phyloP scores from a whole-genome alignment of 2,329 filamentous ascomycete genomes.

The Fusarium sp. region DNA sequence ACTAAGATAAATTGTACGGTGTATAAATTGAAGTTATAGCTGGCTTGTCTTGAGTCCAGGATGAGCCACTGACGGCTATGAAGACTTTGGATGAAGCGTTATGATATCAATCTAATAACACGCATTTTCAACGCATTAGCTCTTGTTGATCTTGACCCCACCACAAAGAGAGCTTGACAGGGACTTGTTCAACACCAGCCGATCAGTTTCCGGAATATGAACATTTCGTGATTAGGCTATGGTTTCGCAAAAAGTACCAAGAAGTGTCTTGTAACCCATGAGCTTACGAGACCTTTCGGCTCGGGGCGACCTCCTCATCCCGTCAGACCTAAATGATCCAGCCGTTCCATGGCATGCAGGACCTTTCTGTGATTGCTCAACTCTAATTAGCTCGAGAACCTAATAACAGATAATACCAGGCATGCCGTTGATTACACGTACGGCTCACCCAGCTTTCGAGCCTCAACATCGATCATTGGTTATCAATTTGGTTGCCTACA shows the following conservation, averaged over 20 bases:
- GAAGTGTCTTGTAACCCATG: conserved; percentile 8
- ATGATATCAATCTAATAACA: conserved; percentile 1
- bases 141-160: background rate
- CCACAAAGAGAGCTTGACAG: background rate
- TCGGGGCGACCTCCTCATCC: conserved; percentile 25
- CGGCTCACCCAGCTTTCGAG: conserved; percentile 9
- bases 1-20: background rate
- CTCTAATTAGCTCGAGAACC: conserved; percentile 8
- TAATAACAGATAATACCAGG: conserved; percentile 7
- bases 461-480: conserved; percentile 21
- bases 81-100: background rate
- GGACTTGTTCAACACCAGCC: conserved; percentile 3
- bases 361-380: conserved; percentile 2
- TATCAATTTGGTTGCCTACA: background rate
- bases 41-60: background rate
- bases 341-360: conserved; percentile 20
- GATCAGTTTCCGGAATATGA: conserved; percentile 6
- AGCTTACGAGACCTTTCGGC: conserved; percentile 27
- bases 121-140: background rate
- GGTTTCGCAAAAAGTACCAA: background rate
- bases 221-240: conserved; percentile 7
- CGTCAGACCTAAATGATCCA: conserved; percentile 10
- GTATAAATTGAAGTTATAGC: background rate
- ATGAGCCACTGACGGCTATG: background rate
- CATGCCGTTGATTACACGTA: background rate